These are phyloP conservation scores for Otatea glauca DNA, from an alignment of 176 grass and related monocot genomes.

Conservation along the genomic window DNA sequence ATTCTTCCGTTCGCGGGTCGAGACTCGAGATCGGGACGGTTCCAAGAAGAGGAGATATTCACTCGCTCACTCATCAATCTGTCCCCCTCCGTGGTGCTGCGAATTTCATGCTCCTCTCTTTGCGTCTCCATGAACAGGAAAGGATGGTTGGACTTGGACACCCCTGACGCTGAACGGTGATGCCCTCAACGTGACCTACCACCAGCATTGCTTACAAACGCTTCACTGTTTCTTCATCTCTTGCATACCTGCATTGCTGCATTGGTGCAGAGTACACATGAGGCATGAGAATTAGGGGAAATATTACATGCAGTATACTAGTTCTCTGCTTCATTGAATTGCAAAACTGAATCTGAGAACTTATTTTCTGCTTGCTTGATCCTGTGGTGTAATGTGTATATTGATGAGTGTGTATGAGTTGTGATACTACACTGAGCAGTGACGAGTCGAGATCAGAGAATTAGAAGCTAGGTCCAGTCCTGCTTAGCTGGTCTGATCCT, in stretches of 20 bases:
- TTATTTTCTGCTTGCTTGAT: neutral
- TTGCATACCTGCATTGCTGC: neutral
- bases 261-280: constrained; percentile 3
- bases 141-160: constrained; percentile 23
- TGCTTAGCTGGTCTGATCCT: constrained; percentile 3
- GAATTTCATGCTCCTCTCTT: neutral
- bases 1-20: neutral
- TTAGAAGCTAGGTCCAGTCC: neutral
- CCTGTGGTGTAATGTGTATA: neutral
- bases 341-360: neutral
- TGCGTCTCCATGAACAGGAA: constrained; percentile 22
- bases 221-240: constrained; percentile 21
- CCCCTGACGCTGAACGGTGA: neutral
- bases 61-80: neutral
- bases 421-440: neutral
- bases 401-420: neutral
- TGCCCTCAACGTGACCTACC: constrained; percentile 22
- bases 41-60: neutral
- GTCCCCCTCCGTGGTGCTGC: constrained; percentile 1
- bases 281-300: neutral
- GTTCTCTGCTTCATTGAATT: neutral
- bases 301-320: neutral
- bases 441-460: constrained; percentile 22
- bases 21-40: constrained; percentile 26
- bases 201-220: neutral